These are phyloP conservation scores for Pascua guehoae DNA, from an alignment of 1,284 basidiomycete species.

Conservation along the genomic window DNA sequence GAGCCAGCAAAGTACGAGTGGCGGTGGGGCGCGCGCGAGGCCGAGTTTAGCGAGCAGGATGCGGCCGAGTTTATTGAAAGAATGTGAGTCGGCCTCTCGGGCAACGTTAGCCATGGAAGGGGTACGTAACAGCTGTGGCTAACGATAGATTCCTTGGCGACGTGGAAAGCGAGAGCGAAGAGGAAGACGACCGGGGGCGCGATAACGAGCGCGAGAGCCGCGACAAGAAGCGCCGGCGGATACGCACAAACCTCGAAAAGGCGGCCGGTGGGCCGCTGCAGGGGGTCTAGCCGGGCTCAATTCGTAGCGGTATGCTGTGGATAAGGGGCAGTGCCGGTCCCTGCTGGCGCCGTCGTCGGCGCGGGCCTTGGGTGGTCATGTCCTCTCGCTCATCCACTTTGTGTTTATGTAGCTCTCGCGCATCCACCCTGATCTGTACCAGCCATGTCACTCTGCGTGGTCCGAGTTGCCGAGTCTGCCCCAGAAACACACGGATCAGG, in stretches of 20 bases:
- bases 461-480: no score
- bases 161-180: conserved; percentile 11
- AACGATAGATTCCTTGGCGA: conserved; percentile 10
- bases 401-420: no score
- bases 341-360: no score
- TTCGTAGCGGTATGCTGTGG: no score
- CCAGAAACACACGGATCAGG: no score
- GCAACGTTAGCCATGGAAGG: background rate
- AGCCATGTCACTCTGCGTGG: no score
- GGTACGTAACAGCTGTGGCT: background rate
- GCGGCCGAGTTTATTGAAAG: conserved; percentile 41
- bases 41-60: conserved; percentile 44
- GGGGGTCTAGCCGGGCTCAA: conserved; percentile 8
- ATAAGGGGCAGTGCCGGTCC: no score
- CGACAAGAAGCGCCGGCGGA: conserved; percentile 24
- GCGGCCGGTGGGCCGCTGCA: conserved; percentile 34
- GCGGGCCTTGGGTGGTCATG: no score
- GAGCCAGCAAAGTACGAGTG: conserved; percentile 23
- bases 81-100: background rate
- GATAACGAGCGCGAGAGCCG: conserved; percentile 12
- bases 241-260: conserved; percentile 33
- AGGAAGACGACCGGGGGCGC: conserved; percentile 24
- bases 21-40: conserved; percentile 47
- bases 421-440: no score
- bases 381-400: no score